phyloP scores from a whole-genome alignment of 2,329 filamentous ascomycete species.

The Ophiostoma sp. region DNA sequence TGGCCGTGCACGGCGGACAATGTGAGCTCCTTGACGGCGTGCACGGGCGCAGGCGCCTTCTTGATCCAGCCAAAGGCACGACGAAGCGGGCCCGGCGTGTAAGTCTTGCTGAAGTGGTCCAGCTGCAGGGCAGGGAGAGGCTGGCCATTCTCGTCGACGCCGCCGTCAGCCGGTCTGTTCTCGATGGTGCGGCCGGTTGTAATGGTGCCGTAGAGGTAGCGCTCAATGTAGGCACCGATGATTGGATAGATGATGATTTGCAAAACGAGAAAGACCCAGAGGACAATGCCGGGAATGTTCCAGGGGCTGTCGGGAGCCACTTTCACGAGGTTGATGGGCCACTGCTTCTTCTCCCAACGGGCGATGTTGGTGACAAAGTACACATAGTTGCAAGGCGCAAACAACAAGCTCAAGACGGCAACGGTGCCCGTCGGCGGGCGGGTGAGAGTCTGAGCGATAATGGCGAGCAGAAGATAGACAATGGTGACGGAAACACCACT shows the following conservation, averaged over 20 bases:
- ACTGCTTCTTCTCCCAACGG: constrained; percentile 67
- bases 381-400: constrained; percentile 85
- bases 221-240: constrained; percentile 72
- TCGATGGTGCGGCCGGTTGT: constrained; percentile 60
- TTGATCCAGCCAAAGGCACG: constrained; percentile 50
- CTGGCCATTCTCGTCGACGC: constrained; percentile 30
- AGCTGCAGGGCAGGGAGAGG: constrained; percentile 63
- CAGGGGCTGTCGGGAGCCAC: constrained; percentile 66
- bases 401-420: constrained; percentile 70
- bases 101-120: constrained; percentile 74
- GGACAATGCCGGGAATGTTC: constrained; percentile 68
- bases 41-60: constrained; percentile 62
- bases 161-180: constrained; percentile 34
- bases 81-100: constrained; percentile 64
- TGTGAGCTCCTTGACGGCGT: constrained; percentile 75
- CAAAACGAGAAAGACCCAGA: constrained; percentile 75
- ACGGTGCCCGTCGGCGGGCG: constrained; percentile 64
- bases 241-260: constrained; percentile 79
- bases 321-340: constrained; percentile 61
- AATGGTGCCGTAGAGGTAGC: constrained; percentile 72
- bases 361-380: constrained; percentile 76
- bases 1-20: constrained; percentile 73
- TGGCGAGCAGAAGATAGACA: constrained; percentile 70
- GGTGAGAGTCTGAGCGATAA: constrained; percentile 75
- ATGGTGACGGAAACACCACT: constrained; percentile 81